Percentiles rank a stretch among this genome's conserved stretches.
phyloP scores from a whole-genome alignment of 2,329 filamentous ascomycete genomes.

The Neofusicoccum umdonicola region DNA sequence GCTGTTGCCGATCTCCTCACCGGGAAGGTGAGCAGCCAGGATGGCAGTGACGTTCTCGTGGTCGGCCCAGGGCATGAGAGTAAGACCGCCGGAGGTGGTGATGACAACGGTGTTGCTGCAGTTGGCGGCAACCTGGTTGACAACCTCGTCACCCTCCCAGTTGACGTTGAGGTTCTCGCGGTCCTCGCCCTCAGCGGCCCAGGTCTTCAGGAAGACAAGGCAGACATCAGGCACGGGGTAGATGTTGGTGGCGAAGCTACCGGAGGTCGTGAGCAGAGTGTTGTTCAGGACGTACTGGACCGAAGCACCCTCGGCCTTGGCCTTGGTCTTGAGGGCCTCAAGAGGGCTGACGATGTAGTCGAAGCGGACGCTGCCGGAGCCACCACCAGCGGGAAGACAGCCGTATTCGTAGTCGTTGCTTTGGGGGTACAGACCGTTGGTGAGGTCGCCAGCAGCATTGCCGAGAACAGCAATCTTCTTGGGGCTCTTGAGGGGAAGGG shows the following conservation, averaged over 20 bases:
- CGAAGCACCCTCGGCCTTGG: background rate
- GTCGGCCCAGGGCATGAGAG: constrained; percentile 41
- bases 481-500: constrained; percentile 54
- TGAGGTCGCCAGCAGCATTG: constrained; percentile 47
- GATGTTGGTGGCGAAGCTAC: constrained; percentile 22
- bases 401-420: constrained; percentile 34
- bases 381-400: constrained; percentile 45
- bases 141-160: constrained; percentile 34
- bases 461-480: constrained; percentile 50
- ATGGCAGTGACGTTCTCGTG: constrained; percentile 37
- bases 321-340: constrained; percentile 39
- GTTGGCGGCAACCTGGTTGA: constrained; percentile 38
- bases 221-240: constrained; percentile 43
- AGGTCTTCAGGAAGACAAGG: constrained; percentile 60
- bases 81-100: constrained; percentile 44
- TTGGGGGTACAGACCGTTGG: constrained; percentile 47
- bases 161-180: constrained; percentile 40
- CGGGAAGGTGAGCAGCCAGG: constrained; percentile 31
- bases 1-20: constrained; percentile 72
- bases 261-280: constrained; percentile 2
- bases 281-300: constrained; percentile 18
- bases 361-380: constrained; percentile 40
- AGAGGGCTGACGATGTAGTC: constrained; percentile 40
- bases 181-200: constrained; percentile 46
- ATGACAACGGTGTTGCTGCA: constrained; percentile 55